Percentiles rank a stretch among this genome's conserved stretches.
phyloP scores from a whole-genome alignment of 2,329 filamentous ascomycete species.

The Fusarium anthophilum region DNA sequence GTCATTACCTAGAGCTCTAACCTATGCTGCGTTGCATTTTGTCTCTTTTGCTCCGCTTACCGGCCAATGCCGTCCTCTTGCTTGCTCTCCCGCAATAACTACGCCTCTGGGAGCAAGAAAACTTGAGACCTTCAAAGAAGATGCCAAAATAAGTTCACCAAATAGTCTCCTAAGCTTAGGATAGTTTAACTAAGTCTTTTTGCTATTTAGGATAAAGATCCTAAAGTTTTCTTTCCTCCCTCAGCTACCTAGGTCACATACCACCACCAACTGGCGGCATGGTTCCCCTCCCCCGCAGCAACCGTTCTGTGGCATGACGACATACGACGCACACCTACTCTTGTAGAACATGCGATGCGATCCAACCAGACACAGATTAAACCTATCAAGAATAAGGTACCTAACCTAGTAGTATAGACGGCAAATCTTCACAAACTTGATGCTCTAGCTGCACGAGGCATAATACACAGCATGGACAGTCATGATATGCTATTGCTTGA shows the following conservation, averaged over 20 bases:
- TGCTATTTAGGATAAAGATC: background rate
- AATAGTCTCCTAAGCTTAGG: background rate
- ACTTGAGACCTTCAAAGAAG: background rate
- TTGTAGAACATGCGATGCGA: constrained; percentile 3
- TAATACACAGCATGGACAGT: background rate
- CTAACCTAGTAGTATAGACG: background rate
- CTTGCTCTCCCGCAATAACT: constrained; percentile 5
- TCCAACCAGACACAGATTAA: background rate
- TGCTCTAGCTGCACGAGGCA: background rate
- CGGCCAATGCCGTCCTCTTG: constrained; percentile 16
- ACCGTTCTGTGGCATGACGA: constrained; percentile 39
- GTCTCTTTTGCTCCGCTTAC: constrained; percentile 12
- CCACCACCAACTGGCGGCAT: constrained; percentile 22
- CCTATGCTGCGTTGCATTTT: constrained; percentile 1
- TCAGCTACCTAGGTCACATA: constrained; percentile 3
- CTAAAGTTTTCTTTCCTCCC: background rate
- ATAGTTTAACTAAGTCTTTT: background rate
- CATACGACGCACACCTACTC: constrained; percentile 33
- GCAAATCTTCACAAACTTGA: background rate
- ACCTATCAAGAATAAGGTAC: background rate
- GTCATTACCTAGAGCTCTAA: constrained; percentile 1
- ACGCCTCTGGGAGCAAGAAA: background rate
- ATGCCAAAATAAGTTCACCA: background rate
- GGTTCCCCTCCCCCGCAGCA: constrained; percentile 32
- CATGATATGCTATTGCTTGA: background rate